Conservation (phyloP, 768 basidiomycete species). For the Rhodosporidiobolus odoratus region DNA sequence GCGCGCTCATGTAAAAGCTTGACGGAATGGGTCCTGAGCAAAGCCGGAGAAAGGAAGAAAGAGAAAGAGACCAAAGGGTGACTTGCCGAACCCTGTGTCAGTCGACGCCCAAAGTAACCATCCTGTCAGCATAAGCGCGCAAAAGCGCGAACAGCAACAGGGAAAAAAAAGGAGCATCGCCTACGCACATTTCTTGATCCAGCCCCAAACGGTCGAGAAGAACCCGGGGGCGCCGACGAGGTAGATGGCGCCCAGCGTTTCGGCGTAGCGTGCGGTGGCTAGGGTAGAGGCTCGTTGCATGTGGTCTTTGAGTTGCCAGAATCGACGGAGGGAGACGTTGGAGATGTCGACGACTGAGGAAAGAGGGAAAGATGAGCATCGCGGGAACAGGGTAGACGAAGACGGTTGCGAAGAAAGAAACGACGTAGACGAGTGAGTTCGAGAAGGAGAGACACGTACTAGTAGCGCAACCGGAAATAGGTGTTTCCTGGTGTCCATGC, state of each 20-base stretch:
- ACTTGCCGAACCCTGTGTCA: conserved; percentile 52
- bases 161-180: background rate
- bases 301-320: conserved; percentile 57
- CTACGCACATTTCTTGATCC: conserved; percentile 60
- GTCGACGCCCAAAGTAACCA: background rate
- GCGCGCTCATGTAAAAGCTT: background rate
- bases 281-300: conserved; percentile 69
- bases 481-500: conserved; percentile 44
- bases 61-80: conserved; percentile 55
- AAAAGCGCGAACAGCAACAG: no score
- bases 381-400: background rate
- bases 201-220: conserved; percentile 71
- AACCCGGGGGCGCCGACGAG: conserved; percentile 75
- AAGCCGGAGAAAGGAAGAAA: background rate
- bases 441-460: conserved; percentile 4
- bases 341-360: conserved; percentile 67
- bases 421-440: no score
- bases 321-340: conserved; percentile 56
- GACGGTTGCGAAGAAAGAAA: background rate
- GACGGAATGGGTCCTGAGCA: background rate
- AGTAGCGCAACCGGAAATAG: conserved; percentile 23
- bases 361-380: no score
- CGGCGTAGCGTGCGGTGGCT: conserved; percentile 75
- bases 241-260: conserved; percentile 60
- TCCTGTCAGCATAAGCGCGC: no score